These are phyloP conservation scores for Ophiostoma tasmaniense DNA, from an alignment of 2,329 filamentous ascomycete species.

Conservation along the genomic window DNA sequence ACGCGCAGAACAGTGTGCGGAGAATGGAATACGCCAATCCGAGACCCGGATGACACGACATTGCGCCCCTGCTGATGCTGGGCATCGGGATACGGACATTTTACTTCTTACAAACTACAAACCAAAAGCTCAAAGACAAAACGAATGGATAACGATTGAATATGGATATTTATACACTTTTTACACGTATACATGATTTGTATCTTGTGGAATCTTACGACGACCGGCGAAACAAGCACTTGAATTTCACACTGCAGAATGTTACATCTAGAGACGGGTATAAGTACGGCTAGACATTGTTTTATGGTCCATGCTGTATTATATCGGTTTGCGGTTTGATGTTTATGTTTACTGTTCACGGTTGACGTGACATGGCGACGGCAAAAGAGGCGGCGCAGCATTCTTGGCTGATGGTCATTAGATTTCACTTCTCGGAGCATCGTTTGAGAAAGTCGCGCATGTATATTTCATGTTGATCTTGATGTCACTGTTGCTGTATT, in stretches of 20 bases:
- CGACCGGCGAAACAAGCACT: neutral
- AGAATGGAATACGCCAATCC: neutral
- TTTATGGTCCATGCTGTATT: neutral
- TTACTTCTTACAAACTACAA: neutral
- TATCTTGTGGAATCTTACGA: constrained; percentile 8
- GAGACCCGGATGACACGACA: constrained; percentile 9
- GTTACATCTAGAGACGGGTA: neutral
- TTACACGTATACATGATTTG: neutral
- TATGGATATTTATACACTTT: constrained; percentile 2
- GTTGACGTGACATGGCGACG: neutral
- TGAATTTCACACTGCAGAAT: constrained; percentile 1
- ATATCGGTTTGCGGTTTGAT: neutral
- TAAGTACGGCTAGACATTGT: neutral
- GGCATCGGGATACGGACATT: neutral
- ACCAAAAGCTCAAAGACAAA: constrained; percentile 8
- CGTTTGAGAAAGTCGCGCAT: neutral
- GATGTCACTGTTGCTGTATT: neutral
- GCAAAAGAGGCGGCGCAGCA: neutral
- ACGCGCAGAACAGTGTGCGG: neutral
- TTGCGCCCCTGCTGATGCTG: neutral
- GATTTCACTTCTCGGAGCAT: neutral
- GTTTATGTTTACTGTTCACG: neutral
- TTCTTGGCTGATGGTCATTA: neutral
- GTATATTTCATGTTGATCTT: neutral
- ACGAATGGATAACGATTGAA: constrained; percentile 1